Evolutionary conservation across 192 early-diverging fungal species (phyloP), one percentile per base, ranked within the genome.

Genomic region (Globomyces pollinis-pini): DNA sequence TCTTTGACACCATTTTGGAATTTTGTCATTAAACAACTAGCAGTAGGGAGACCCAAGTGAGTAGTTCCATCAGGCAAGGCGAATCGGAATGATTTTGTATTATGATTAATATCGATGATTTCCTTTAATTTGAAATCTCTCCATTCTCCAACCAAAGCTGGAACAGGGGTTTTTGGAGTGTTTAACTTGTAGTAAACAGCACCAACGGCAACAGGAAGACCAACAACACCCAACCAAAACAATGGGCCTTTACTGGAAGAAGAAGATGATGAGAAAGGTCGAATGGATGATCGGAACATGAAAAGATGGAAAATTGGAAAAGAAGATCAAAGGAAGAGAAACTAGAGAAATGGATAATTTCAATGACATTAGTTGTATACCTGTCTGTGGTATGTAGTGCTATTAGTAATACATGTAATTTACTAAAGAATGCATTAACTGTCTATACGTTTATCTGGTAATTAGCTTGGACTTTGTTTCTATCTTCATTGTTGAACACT

Each of bases 21-120:
- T 73, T 87, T 86, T 31, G 89, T 89, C 23, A 96, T 73, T 39
- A 96, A 72, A 57, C 85, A 88, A 38, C 85, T 85, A n/a, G 89
- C 84, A 24, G 83, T 76, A 41, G 81, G 76, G 60, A 90, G 64
- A 51, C 86, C 87, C 7, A 87, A 72, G 50, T 75, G 73, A 42
- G 86, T 76, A 38, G 82, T 73, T 12, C 73, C 72, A 13, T 73
- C 57, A n/a, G 81, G 84, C 38, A 91, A 72, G 3, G 63, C 78
- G 59, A 93, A 89, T 30, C 83, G 74, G 73, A 82, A 85, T 33
- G 70, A 53, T 2, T 32, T 33, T 7, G 60, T 63, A 41, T 63
- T 63, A 18, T 56, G 61, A 18, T 28, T 66, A 39, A 63, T 15
- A 5, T 33, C 28, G 16, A 47, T 9, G 5, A 44, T 42, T 44